Base-by-base conservation (phyloP, 23 red algal species). In the Gracilaria domingensis region DNA sequence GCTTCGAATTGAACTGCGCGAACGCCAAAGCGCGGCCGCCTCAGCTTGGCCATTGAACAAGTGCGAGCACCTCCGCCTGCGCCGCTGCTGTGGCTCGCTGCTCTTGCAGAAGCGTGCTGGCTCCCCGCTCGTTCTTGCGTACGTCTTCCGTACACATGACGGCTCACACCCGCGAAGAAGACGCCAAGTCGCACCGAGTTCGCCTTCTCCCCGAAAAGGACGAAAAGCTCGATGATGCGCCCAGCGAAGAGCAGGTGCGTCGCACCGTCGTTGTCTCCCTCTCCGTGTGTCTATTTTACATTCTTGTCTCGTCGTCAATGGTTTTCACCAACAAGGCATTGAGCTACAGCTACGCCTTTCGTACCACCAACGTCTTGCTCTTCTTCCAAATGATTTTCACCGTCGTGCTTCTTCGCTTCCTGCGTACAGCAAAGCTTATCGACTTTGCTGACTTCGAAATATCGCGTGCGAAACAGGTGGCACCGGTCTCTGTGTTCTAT, bases 281-380 rank as follows among this genome's bases (percentile, higher is more conserved):
- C 55, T 67, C 82, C 47, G 86, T 87, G 40, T 95, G 93, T 67
- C 18, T 65, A 1, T 91, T 95, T 40, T 98, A 98, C 87, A 93
- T 98, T 26, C 32, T 82, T n/a, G 70, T 98, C 12, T 98, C 96
- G 44, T 82, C 87, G 14, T 79, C 92, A 33, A 95, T 95, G 89
- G 93, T 98, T 42, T 95, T 98, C 58, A 75, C 59, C 69, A 98
- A 98, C 89, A 98, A 98, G 66, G 87, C 92, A 16, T 58, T 98
- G 35, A 88, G 85, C 9, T 95, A 95, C 86, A 86, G 75, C 3
- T 95, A 89, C 64, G 54, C 25, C 17, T 95, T 95, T 81, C 73
- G 69, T 16, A 85, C 93, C 20, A 95, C 96, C 3, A 95, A 89
- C 65, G 74, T 88, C 39, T 69, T 98, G 45, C 88, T 98, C 47